These are phyloP conservation scores for Boletus reticuloceps DNA, from an alignment of 768 basidiomycete genomes.

Conservation along the genomic window DNA sequence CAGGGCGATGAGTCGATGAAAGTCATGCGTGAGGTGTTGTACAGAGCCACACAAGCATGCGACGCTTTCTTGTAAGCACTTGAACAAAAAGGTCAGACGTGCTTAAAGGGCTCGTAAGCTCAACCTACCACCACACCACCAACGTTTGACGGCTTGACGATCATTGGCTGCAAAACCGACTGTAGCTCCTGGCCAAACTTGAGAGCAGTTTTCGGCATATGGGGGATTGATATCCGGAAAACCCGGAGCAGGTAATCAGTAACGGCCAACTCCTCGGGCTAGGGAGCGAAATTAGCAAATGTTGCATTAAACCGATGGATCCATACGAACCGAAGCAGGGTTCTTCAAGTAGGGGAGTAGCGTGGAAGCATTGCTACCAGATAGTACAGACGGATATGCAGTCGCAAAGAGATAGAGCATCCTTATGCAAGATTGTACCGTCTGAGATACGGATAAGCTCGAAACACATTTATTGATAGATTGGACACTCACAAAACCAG, in stretches of 20 bases:
- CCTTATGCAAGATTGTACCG: conserved; percentile 78
- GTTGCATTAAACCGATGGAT: not conserved
- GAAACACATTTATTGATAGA: not conserved
- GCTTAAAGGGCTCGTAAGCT: not conserved
- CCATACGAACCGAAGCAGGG: conserved; percentile 61
- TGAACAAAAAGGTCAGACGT: not conserved
- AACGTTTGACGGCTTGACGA: conserved; percentile 73
- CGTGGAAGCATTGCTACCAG: conserved; percentile 77
- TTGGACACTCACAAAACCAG: conserved; percentile 61
- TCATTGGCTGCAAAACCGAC: conserved; percentile 81
- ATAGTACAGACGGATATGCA: conserved; percentile 83
- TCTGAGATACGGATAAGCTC: conserved; percentile 40
- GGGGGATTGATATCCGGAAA: conserved; percentile 79
- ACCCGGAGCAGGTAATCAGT: conserved; percentile 88
- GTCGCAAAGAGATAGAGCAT: conserved; percentile 82
- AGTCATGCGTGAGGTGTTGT: conserved; percentile 85
- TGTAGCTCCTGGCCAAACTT: conserved; percentile 91
- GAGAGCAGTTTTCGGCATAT: conserved; percentile 85
- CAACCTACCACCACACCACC: conserved; percentile 62
- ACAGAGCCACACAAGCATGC: conserved; percentile 90
- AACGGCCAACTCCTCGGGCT: conserved; percentile 82
- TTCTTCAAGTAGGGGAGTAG: conserved; percentile 90
- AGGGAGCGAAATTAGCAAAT: conserved; percentile 1
- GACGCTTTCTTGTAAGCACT: conserved; percentile 90
- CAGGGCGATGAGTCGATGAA: conserved; percentile 68